A percentile compares a stretch with the other conserved stretches of the same genome.
Conservation (phyloP, 1,139 yeast species). For the Blastobotrys ciferrii region DNA sequence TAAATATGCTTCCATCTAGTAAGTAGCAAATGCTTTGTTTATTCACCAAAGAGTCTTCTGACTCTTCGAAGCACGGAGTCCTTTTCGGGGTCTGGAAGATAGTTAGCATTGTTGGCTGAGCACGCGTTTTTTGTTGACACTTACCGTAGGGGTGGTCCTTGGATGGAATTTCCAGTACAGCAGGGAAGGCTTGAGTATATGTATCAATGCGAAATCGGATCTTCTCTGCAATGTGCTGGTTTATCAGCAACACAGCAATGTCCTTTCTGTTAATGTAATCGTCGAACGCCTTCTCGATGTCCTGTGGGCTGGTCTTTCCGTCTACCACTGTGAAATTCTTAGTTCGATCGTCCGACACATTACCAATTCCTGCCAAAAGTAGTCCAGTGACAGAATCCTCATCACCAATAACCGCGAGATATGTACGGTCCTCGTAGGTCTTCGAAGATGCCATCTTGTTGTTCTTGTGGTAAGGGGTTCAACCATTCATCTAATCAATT, state of each 20-base stretch:
- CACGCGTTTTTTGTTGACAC: constrained; percentile 13
- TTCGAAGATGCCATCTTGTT: constrained; percentile 9
- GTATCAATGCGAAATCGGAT: constrained; percentile 81
- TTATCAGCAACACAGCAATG: constrained; percentile 86
- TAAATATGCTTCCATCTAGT: no score
- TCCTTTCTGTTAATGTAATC: constrained; percentile 80
- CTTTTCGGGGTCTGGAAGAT: constrained; percentile 75
- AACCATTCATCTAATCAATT: no score
- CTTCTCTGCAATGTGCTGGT: constrained; percentile 90
- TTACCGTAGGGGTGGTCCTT: constrained; percentile 89
- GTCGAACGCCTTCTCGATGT: constrained; percentile 72
- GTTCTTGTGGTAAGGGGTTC: no score
- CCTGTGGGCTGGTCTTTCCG: constrained; percentile 73
- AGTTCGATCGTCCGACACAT: constrained; percentile 66
- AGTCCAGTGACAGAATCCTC: constrained; percentile 97
- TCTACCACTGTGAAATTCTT: constrained; percentile 84
- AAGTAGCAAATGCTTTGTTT: no score
- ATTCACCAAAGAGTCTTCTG: constrained; percentile 91
- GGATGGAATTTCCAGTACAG: constrained; percentile 93
- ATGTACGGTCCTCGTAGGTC: constrained; percentile 46
- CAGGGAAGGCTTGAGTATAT: constrained; percentile 91
- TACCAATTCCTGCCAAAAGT: constrained; percentile 94
- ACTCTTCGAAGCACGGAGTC: constrained; percentile 93
- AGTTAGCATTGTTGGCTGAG: background rate
- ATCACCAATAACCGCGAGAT: constrained; percentile 92